Conservation (phyloP, 2,329 filamentous ascomycete species). For the Chalaropsis ovoidea region DNA sequence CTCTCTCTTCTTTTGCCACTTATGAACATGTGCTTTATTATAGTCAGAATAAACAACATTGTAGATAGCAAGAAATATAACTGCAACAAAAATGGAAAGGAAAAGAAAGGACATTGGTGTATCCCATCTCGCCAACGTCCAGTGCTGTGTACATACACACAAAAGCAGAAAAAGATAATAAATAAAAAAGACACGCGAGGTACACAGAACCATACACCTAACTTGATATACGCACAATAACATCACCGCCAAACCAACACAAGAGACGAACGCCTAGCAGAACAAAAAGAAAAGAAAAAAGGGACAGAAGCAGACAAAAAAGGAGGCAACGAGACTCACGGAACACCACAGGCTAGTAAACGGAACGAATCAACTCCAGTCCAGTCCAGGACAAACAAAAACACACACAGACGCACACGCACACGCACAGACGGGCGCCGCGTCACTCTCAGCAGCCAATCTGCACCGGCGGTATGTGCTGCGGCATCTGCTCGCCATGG, state of each 20-base stretch:
- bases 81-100: neutral
- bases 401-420: neutral
- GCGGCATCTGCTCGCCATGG: constrained; percentile 18
- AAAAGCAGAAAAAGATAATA: neutral
- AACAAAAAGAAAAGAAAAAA: neutral
- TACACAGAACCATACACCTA: neutral
- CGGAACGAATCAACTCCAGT: neutral
- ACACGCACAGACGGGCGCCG: no score
- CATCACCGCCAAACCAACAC: neutral
- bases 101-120: neutral
- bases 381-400: neutral
- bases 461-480: constrained; percentile 20
- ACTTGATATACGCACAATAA: neutral
- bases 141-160: neutral
- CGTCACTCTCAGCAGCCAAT: constrained; percentile 17
- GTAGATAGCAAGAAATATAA: constrained; percentile 8
- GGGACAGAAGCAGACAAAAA: constrained; percentile 3
- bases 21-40: constrained; percentile 7
- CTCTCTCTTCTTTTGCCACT: neutral
- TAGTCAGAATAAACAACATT: neutral
- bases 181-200: neutral
- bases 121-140: neutral
- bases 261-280: neutral
- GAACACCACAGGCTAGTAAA: neutral
- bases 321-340: constrained; percentile 10